Evolutionary conservation across 2,329 filamentous ascomycete genomes (phyloP).

Genomic region (Tolypocladium amazonense): DNA sequence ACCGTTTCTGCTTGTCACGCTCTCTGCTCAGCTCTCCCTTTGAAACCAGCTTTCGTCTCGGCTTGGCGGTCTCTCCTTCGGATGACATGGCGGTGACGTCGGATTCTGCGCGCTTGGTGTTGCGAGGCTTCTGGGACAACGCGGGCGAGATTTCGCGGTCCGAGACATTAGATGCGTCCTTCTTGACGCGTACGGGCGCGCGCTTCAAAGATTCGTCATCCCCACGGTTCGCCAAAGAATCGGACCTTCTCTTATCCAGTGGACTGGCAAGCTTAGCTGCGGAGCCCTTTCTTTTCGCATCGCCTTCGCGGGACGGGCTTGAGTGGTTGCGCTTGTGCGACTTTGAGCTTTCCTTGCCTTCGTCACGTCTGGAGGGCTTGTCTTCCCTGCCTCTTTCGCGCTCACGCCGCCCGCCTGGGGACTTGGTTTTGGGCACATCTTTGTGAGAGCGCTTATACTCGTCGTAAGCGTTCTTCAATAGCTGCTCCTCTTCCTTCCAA

Average conservation of each 20-base stretch:
- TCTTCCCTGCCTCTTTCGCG: slow-evolving; percentile 30
- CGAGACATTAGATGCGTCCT: slow-evolving; percentile 40
- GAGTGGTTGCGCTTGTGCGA: slow-evolving; percentile 34
- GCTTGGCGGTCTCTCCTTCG: slow-evolving; percentile 47
- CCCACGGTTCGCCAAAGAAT: slow-evolving; percentile 28
- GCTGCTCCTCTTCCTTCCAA: slow-evolving; percentile 79
- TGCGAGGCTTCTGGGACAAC: slow-evolving; percentile 34
- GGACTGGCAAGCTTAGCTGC: slow-evolving; percentile 29
- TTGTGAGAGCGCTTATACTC: slow-evolving; percentile 45
- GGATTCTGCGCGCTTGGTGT: slow-evolving; percentile 42
- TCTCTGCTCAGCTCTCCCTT: slow-evolving; percentile 51
- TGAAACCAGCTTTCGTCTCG: slow-evolving; percentile 52
- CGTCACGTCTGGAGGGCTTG: slow-evolving; percentile 31
- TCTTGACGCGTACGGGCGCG: slow-evolving; percentile 41
- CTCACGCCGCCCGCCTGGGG: slow-evolving; percentile 31
- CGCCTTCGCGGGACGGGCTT: slow-evolving; percentile 36
- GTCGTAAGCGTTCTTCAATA: slow-evolving; percentile 68
- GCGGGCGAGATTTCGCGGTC: slow-evolving; percentile 44
- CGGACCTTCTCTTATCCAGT: slow-evolving; percentile 36
- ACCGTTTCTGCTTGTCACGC: slow-evolving; percentile 46
- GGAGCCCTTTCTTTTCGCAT: slow-evolving; percentile 31
- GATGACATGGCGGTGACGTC: slow-evolving; percentile 43
- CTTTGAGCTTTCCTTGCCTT: slow-evolving; percentile 32
- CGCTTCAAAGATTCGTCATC: slow-evolving; percentile 42
- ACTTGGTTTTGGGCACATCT: slow-evolving; percentile 36